These are phyloP conservation scores for Vitis rupestris DNA, from an alignment of 164 flowering plant genomes.

Conservation along the genomic window DNA sequence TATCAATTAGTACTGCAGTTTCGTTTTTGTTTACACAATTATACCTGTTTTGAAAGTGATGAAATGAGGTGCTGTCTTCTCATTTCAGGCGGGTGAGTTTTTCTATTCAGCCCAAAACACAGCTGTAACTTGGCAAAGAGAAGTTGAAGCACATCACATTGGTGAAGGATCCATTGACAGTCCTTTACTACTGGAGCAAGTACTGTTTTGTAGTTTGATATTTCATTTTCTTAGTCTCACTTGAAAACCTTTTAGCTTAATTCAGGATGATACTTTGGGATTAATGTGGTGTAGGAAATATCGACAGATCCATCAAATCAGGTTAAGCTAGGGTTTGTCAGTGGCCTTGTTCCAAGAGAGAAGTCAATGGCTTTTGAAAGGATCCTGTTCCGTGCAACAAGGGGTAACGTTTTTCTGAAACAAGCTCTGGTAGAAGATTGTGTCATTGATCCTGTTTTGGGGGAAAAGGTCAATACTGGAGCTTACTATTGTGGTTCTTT, in stretches of 20 bases:
- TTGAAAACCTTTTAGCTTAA: not conserved
- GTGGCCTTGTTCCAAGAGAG: constrained; percentile 79
- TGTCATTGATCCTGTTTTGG: constrained; percentile 75
- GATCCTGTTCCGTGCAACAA: constrained; percentile 84
- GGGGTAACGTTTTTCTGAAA: constrained; percentile 82
- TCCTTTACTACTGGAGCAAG: constrained; percentile 72
- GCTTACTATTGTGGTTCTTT: not conserved
- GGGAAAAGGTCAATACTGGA: constrained; percentile 60
- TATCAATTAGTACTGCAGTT: not conserved
- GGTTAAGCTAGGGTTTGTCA: constrained; percentile 70
- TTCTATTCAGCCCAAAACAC: constrained; percentile 58
- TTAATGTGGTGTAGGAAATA: constrained; percentile 47
- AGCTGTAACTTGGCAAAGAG: constrained; percentile 64
- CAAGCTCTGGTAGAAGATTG: constrained; percentile 60
- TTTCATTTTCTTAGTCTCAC: constrained; percentile 1
- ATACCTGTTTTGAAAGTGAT: not conserved
- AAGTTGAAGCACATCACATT: constrained; percentile 37
- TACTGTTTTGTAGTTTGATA: constrained; percentile 17
- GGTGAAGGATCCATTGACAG: constrained; percentile 63
- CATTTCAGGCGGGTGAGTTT: constrained; percentile 72
- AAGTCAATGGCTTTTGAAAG: constrained; percentile 87
- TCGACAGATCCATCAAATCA: constrained; percentile 63
- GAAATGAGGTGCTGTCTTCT: not conserved
- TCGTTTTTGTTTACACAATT: not conserved
- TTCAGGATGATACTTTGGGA: not conserved